These are phyloP conservation scores for Oryza rufipogon DNA, from an alignment of 176 grass and related monocot species.

Conservation along the genomic window DNA sequence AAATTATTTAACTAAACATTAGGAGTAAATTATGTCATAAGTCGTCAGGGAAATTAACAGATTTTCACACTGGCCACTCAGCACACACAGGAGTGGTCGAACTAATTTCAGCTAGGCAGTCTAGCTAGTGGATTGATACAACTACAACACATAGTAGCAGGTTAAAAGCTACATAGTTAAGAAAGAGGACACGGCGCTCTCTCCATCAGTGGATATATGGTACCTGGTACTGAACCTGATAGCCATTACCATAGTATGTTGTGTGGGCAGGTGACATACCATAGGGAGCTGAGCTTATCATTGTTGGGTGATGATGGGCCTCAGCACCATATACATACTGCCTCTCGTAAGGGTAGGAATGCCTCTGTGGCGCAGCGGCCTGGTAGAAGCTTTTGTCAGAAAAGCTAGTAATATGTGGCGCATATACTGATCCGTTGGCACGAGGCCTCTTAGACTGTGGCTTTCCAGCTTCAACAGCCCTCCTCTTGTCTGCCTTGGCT, in stretches of 20 bases:
- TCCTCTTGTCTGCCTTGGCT: constrained; percentile 94
- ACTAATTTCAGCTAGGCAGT: constrained; percentile 51
- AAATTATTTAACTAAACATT: constrained; percentile 46
- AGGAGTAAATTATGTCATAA: constrained; percentile 43
- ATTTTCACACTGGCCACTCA: constrained; percentile 41
- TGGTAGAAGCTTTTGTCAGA: constrained; percentile 85
- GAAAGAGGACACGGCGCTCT: constrained; percentile 40
- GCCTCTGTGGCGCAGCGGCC: constrained; percentile 61
- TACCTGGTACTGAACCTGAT: constrained; percentile 78
- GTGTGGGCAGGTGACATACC: constrained; percentile 57
- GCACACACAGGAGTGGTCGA: constrained; percentile 35
- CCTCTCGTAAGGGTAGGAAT: constrained; percentile 66
- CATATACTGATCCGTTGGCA: constrained; percentile 63
- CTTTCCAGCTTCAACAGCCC: constrained; percentile 77
- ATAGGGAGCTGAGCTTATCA: constrained; percentile 56
- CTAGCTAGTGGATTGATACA: constrained; percentile 43
- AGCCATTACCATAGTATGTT: constrained; percentile 79
- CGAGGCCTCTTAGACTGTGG: constrained; percentile 86
- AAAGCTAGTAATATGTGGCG: constrained; percentile 48
- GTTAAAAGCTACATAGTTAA: constrained; percentile 58
- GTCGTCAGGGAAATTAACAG: constrained; percentile 42
- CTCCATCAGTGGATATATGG: constrained; percentile 75
- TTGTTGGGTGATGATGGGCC: constrained; percentile 65
- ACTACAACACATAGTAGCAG: constrained; percentile 28
- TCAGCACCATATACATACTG: constrained; percentile 67